These are phyloP conservation scores for Cladobotryum mycophilum DNA, from an alignment of 2,329 filamentous ascomycete genomes.

Conservation along the genomic window DNA sequence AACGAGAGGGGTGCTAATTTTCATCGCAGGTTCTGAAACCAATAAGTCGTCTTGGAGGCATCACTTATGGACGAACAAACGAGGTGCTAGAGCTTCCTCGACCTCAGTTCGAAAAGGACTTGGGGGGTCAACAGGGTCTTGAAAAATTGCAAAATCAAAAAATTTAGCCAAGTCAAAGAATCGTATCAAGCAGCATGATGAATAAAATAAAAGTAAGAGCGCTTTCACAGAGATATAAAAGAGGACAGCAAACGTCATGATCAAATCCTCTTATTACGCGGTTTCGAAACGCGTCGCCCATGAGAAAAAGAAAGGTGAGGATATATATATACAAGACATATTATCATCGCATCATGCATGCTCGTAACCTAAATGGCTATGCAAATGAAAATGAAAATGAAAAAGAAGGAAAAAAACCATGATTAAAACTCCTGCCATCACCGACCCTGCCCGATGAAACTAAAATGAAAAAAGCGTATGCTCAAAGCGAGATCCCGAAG, in stretches of 20 bases:
- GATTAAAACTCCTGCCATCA: not conserved
- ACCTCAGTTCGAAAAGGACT: conserved; percentile 49
- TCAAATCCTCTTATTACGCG: conserved; percentile 1
- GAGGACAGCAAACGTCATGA: conserved; percentile 16
- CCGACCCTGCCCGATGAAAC: conserved; percentile 5
- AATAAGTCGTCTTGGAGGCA: conserved; percentile 74
- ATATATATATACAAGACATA: not conserved
- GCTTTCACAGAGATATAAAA: conserved; percentile 7
- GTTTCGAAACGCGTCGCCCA: no score
- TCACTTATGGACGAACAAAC: conserved; percentile 68
- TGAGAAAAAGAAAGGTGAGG: no score
- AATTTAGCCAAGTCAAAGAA: not conserved
- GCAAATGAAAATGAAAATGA: no score
- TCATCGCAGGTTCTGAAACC: conserved; percentile 58
- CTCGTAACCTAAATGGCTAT: not conserved
- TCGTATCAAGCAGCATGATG: not conserved
- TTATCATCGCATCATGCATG: not conserved
- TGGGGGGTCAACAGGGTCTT: conserved; percentile 47
- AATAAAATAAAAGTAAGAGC: not conserved
- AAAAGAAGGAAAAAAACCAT: no score
- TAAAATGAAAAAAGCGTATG: conserved; percentile 7
- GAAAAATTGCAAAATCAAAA: conserved; percentile 47
- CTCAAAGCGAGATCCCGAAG: not conserved
- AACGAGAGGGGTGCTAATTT: not conserved
- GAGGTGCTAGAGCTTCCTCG: conserved; percentile 67